phyloP scores from a whole-genome alignment of 257 asterid genomes.

The Nyctanthes arbortristis region DNA sequence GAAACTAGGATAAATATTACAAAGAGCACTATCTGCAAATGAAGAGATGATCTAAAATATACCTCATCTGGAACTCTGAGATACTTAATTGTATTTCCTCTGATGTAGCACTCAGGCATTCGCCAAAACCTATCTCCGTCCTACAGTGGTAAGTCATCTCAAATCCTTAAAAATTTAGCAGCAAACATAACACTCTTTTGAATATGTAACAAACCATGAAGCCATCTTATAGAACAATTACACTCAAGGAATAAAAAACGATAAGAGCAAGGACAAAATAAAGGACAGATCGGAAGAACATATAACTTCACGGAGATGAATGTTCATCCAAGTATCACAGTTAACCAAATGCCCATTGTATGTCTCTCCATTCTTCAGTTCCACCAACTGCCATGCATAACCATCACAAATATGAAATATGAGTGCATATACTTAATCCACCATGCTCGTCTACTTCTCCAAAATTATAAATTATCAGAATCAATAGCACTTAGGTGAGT shows the following conservation, averaged over 20 bases:
- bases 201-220: not conserved
- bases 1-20: not conserved
- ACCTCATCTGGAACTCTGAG: conserved; percentile 99
- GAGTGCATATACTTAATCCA: no score
- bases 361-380: conserved; percentile 95
- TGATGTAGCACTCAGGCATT: conserved; percentile 93
- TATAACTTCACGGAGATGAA: conserved; percentile 98
- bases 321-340: conserved; percentile 99
- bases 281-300: conserved; percentile 89
- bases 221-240: not conserved
- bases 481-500: not conserved
- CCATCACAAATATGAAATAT: not conserved
- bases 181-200: not conserved
- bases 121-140: conserved; percentile 99
- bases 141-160: conserved; percentile 37
- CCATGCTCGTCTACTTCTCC: no score
- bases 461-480: not conserved
- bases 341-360: conserved; percentile 95
- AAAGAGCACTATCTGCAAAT: conserved; percentile 2
- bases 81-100: conserved; percentile 68
- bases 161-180: conserved; percentile 12
- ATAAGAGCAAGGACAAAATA: not conserved
- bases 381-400: conserved; percentile 63
- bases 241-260: not conserved
- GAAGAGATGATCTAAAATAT: conserved; percentile 13